Evolutionary conservation across 768 basidiomycete genomes (phyloP), one percentile per base, ranked within the genome.

Genomic region (Heimioporus sp.): DNA sequence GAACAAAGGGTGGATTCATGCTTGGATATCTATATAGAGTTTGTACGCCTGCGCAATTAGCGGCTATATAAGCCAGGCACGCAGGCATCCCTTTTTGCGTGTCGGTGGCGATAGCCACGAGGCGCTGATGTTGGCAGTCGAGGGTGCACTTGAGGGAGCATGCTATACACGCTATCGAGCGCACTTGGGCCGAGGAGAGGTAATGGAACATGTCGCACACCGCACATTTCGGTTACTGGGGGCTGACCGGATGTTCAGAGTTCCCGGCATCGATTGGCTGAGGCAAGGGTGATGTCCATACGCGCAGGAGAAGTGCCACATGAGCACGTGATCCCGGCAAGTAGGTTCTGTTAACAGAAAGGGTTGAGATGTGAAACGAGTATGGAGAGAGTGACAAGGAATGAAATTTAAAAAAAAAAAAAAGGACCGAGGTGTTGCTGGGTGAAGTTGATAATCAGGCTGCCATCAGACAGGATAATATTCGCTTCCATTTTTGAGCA

Each of bases 301-400:
- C 16, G 15, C 16, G n/a, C 16, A n/a, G 37, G 4, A n/a, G 12
- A 24, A 19, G 43, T 19, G 43, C 34, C 34, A 31, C 19, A 43
- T 19, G n/a, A 15, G 40, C 63, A 60, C 52, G 63, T 60, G 63
- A 64, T 60, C n/a, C 50, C 63, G 64, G 63, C 61, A 66, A 64
- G 58, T 55, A 63, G 48, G 63, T 59, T 62, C 51, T 59, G 50
- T 45, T 42, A 44, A 43, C 20, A 46, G 45, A 57, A 64, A 61
- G 55, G 58, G 55, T 52, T 47, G 32, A 31, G 48, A 55, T 43
- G 50, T 63, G 62, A 63, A 63, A 65, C 63, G 60, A 40, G 56
- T 55, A 64, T 64, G 62, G 63, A 65, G 56, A 51, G 51, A 8
- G 20, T 51, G 58, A 52, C 62, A 64, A 49, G 32, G 47, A 34